A percentile compares a stretch with the other conserved stretches of the same genome.
Conservation (phyloP, 2,329 filamentous ascomycete species). For the Cytospora chrysosperma region DNA sequence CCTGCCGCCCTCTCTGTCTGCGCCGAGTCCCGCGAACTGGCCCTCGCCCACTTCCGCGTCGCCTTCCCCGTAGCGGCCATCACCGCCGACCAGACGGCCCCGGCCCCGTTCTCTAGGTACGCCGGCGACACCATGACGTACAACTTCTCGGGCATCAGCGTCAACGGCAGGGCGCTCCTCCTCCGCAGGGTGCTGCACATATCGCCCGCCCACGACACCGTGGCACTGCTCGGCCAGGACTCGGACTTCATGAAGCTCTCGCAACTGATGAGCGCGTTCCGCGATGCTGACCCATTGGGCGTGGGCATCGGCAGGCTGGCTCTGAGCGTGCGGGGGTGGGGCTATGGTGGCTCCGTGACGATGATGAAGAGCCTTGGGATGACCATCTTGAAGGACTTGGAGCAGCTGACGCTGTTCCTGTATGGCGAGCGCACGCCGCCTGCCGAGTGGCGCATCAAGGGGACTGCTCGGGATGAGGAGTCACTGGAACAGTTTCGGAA, state of each 20-base stretch:
- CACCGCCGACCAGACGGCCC: neutral
- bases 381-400: conserved; percentile 30
- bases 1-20: conserved; percentile 35
- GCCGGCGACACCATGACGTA: conserved; percentile 24
- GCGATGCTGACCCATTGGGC: conserved; percentile 26
- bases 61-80: conserved; percentile 30
- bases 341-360: conserved; percentile 27
- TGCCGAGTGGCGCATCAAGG: conserved; percentile 29
- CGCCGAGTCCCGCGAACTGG: conserved; percentile 34
- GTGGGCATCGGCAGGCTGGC: conserved; percentile 30
- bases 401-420: conserved; percentile 34
- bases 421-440: conserved; percentile 33
- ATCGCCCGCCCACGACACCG: conserved; percentile 33
- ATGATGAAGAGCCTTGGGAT: conserved; percentile 29
- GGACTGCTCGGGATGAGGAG: neutral
- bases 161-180: neutral
- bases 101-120: conserved; percentile 23
- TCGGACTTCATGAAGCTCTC: conserved; percentile 28
- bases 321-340: conserved; percentile 30
- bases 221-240: conserved; percentile 34
- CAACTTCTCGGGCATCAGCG: conserved; percentile 14
- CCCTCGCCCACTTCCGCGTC: conserved; percentile 34
- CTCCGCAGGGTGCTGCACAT: conserved; percentile 32
- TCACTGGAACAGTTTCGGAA: neutral
- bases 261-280: conserved; percentile 28